Base-by-base conservation (phyloP, 2,329 filamentous ascomycete genomes). In the Colletotrichum sojae region DNA sequence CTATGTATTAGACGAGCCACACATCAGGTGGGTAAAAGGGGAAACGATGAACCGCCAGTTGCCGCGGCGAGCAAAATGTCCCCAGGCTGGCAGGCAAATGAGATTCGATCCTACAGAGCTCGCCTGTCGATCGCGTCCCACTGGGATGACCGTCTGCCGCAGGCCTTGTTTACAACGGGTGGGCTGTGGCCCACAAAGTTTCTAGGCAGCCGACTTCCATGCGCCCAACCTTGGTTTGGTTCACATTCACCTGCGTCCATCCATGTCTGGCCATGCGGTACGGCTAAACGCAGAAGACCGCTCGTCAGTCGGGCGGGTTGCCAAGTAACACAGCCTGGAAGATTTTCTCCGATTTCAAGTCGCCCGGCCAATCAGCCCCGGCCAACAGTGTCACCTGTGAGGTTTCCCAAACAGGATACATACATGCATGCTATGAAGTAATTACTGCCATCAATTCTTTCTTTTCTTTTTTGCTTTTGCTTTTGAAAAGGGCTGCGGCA, bases 221-320 rank as follows among this genome's bases (percentile, higher is more conserved):
- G 22, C 22, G 16, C 52, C 46, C 57, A 22, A 31, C 31, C 13
- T 18, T 18, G 46, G 31, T 60, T 51, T 60, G 15, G 46, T n/a
- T 52, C 18, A 60, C 31, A 49, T 36, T 25, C 22, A 25, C 22
- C 22, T 25, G 22, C 22, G 22, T 25, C 18, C 27, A 52, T 15
- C 57, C 57, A 52, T 60, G 57, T 52, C 57, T 45, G 27, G 27
- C 40, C 57, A 36, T 36, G 45, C 10, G 31, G 51, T 52, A 46
- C 40, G 13, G 16, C 40, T 9, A 49, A 52, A 49, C 57, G 27
- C 45, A 16, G 45, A 43, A 43, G 31, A 36, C 5, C 31, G 10
- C 31, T 10, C 8, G 3, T 56, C 20, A 15, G 36, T 18, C 20
- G 36, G 56, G 45, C 56, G 25, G 39, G 43, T 36, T 20, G 39